phyloP scores from a whole-genome alignment of 2,329 filamentous ascomycete species.

The Pyrenophora seminiperda region DNA sequence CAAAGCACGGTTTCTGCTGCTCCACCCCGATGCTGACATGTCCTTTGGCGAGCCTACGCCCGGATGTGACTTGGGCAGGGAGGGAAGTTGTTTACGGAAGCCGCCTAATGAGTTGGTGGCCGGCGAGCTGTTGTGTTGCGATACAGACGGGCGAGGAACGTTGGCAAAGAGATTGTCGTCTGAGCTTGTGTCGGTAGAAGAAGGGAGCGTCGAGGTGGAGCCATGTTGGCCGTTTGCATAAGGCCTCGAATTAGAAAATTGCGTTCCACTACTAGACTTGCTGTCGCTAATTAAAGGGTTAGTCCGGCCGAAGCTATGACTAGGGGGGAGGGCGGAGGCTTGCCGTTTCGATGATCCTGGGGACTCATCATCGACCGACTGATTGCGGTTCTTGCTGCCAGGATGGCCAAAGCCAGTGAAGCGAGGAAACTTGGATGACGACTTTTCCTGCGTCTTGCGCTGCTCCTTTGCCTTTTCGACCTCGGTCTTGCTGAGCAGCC shows the following conservation, averaged over 20 bases:
- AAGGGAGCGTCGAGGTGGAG: constrained; percentile 49
- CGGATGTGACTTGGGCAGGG: constrained; percentile 32
- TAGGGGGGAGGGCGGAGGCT: constrained; percentile 25
- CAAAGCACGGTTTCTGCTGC: constrained; percentile 47
- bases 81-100: constrained; percentile 38
- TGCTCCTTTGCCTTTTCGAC: constrained; percentile 35
- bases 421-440: constrained; percentile 40
- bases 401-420: constrained; percentile 41
- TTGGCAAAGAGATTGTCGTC: constrained; percentile 47
- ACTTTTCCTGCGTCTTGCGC: constrained; percentile 39
- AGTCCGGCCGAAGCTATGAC: constrained; percentile 34
- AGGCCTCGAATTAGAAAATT: constrained; percentile 40
- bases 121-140: constrained; percentile 40
- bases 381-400: constrained; percentile 40
- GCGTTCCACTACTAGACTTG: constrained; percentile 49
- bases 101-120: constrained; percentile 27
- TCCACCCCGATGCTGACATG: constrained; percentile 19
- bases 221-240: constrained; percentile 46
- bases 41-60: constrained; percentile 28
- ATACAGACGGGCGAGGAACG: constrained; percentile 36
- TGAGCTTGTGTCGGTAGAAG: constrained; percentile 46
- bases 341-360: constrained; percentile 46
- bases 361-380: constrained; percentile 46
- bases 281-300: constrained; percentile 43
- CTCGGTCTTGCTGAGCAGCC: constrained; percentile 43